Conservation (phyloP, 352 stramenopile genomes). For the Elongisporangium prolatum region DNA sequence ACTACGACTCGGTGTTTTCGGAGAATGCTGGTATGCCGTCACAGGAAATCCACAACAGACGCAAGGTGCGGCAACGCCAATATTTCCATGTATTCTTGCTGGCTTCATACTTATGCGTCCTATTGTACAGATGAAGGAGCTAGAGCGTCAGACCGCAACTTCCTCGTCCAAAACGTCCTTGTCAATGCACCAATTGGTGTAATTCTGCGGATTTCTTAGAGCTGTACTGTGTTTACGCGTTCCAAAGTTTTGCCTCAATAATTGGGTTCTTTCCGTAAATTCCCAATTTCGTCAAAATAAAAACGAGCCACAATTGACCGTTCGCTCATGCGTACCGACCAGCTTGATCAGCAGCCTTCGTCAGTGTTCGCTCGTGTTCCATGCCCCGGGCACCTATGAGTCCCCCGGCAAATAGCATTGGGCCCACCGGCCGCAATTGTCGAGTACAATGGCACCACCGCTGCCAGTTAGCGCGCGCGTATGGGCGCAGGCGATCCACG, state of each 20-base stretch:
- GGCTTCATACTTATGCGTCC: background rate
- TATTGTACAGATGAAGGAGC: background rate
- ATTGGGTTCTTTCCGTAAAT: background rate
- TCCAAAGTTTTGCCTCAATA: background rate
- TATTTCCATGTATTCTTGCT: no score
- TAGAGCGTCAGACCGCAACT: background rate
- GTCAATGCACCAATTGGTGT: background rate
- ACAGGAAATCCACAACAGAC: constrained; percentile 41
- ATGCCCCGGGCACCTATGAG: background rate
- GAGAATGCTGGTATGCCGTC: constrained; percentile 52
- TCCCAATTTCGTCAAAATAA: background rate
- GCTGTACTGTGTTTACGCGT: background rate
- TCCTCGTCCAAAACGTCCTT: background rate
- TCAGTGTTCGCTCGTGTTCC: background rate
- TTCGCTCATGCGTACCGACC: background rate
- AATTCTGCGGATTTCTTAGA: background rate
- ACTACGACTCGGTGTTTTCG: constrained; percentile 64
- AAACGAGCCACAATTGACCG: background rate
- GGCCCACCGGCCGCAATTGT: background rate
- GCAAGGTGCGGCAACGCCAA: constrained; percentile 24
- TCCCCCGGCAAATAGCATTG: background rate
- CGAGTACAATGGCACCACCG: background rate
- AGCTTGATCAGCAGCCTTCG: background rate
- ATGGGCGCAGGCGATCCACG: constrained; percentile 59
- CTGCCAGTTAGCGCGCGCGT: constrained; percentile 25